phyloP scores from a whole-genome alignment of 208 protist genomes.

The Wallacemonas rigidus region DNA sequence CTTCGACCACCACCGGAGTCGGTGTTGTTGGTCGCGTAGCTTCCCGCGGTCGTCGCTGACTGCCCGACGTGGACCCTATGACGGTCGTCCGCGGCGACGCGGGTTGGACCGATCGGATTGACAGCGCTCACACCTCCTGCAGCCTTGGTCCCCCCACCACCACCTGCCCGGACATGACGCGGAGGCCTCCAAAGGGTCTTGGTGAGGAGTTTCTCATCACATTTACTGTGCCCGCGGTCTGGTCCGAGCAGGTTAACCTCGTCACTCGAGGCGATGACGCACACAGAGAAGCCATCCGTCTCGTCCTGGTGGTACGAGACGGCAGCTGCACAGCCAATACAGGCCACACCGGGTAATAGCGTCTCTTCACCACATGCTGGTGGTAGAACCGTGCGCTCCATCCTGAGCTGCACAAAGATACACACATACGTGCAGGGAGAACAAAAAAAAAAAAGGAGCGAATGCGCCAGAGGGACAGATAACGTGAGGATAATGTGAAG shows the following conservation, averaged over 20 bases:
- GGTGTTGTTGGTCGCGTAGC: no score
- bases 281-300: constrained; percentile 42
- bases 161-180: background rate
- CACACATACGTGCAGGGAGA: background rate
- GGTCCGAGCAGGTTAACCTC: constrained; percentile 72
- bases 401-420: background rate
- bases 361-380: constrained; percentile 69
- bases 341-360: constrained; percentile 64
- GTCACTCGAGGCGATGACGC: constrained; percentile 45
- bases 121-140: background rate
- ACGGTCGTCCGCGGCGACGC: background rate
- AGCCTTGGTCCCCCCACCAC: no score
- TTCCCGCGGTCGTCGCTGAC: background rate
- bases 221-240: constrained; percentile 32
- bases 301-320: constrained; percentile 33
- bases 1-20: background rate
- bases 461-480: background rate
- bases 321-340: constrained; percentile 66
- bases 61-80: background rate
- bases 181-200: constrained; percentile 47
- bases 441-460: background rate
- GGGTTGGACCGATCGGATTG: background rate
- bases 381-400: constrained; percentile 35
- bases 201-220: constrained; percentile 44
- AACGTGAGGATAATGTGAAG: no score